These are phyloP conservation scores for Ophiostoma ulmi DNA, from an alignment of 2,329 filamentous ascomycete genomes.

Conservation along the genomic window DNA sequence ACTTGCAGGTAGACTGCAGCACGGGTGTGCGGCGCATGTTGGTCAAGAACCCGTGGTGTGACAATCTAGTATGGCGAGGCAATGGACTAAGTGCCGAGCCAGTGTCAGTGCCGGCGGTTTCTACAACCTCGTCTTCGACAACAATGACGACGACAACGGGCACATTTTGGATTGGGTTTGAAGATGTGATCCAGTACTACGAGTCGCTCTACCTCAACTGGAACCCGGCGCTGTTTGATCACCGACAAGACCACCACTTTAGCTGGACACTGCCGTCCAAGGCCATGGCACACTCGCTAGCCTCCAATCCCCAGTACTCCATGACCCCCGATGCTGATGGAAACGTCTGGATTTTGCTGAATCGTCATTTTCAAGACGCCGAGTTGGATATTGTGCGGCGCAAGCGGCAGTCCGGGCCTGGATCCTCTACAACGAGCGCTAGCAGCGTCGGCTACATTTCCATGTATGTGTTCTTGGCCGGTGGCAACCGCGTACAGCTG, in stretches of 20 bases:
- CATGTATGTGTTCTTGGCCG: conserved; percentile 67
- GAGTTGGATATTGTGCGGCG: conserved; percentile 52
- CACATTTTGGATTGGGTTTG: conserved; percentile 90
- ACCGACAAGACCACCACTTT: conserved; percentile 87
- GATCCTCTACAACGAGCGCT: background rate
- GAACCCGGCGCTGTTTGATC: conserved; percentile 78
- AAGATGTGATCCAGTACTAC: conserved; percentile 84
- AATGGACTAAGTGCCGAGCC: conserved; percentile 31
- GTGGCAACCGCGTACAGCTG: conserved; percentile 67
- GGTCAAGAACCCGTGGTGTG: conserved; percentile 94
- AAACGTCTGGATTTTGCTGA: conserved; percentile 76
- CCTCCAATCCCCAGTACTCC: conserved; percentile 68
- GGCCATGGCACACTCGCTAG: conserved; percentile 51
- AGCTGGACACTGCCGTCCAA: conserved; percentile 61
- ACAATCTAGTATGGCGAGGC: conserved; percentile 69
- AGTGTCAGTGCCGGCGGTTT: conserved; percentile 12
- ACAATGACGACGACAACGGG: conserved; percentile 39
- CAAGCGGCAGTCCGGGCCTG: conserved; percentile 29
- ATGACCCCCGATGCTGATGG: conserved; percentile 55
- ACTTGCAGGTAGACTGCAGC: conserved; percentile 55
- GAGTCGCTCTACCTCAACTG: conserved; percentile 97
- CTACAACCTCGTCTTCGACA: background rate
- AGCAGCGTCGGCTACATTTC: conserved; percentile 68
- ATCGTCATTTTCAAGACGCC: conserved; percentile 73
- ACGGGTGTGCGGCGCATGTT: conserved; percentile 63